Evolutionary conservation across 2,329 filamentous ascomycete species (phyloP), one percentile per base, ranked within the genome.

Genomic region (Fusarium albosuccineum): DNA sequence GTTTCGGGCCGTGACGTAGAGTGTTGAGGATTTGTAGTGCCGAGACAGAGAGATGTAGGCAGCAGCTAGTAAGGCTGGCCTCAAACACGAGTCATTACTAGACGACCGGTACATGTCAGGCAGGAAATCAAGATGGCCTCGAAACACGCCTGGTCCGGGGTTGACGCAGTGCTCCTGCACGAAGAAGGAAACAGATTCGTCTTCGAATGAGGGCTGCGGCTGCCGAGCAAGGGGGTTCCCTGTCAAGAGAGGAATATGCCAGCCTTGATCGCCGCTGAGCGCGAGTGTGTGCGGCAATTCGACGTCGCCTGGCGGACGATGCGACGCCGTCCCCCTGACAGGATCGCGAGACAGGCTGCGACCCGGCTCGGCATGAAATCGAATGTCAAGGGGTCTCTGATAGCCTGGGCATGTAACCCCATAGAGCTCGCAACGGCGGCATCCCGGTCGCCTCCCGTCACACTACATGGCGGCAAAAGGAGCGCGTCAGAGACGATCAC

Each of bases 121-220:
- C 6, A 67, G 49, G 48, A 67, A 67, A 10, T 67, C 64, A 16
- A 67, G 59, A 29, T 67, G 59, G 2, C 64, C 64, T 3, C 42
- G 36, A 13, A 60, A n/a, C 26, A 60, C 60, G 2, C 53, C 64
- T 2, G 64, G 42, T 3, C 40, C 59, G 10, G 64, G 64, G 10
- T 36, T 14, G 22, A 67, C 46, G 22, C 59, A 50, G 26, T 67
- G 64, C 27, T 67, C 64, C 5, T 60, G 46, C 6, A 67, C 27
- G 29, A 67, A 67, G 52, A 41, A 67, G 9, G 46, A 22, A 10
- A 67, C 26, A 9, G 64, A 53, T 22, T 67, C 64, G 13, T 67
- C 64, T 26, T 67, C 64, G 29, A 67, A 67, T 10, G 64, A 67
- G 16, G 64, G 64, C 44, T 67, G 60, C 30, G 64, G 64, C 44